Evolutionary conservation across 805 yeast species (phyloP), one percentile per base, ranked within the genome.

Genomic region (Ogataea nakhonphanomensis): DNA sequence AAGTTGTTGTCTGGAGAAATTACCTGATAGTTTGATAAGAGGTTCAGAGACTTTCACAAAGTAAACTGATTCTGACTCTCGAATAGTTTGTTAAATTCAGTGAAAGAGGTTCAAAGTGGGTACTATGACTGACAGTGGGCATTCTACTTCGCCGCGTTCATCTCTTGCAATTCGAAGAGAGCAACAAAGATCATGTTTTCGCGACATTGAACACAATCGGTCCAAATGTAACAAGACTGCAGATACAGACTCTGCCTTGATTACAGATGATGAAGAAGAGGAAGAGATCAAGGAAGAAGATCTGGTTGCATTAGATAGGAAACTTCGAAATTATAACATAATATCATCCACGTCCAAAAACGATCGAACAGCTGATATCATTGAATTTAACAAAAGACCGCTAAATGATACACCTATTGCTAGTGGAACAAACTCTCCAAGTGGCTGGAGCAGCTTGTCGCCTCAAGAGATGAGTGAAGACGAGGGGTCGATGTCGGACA

Each of bases 361-460:
- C 12, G 14, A 30, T 33, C 31, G 28, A 14, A 22, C 7, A n/a
- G 24, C 85, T 0, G 78, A 67, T 12, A 22, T 8, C n/a, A 24
- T 85, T 0, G 78, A 67, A 41, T 84, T 84, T 62, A 79, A 82
- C 55, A 79, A 76, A 58, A 66, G 89, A 33, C 93, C 93, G 0
- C 64, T 79, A 38, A 79, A 82, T 30, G 93, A 84, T 54, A 84
- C 93, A 0, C 93, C 93, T 0, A 71, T 80, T 1, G 73, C 73
- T 8, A 78, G 84, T 23, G 66, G 70, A 3, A 65, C 71, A 54
- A 64, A 76, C 1, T 79, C 86, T 0, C 89, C 89, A 0, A 53
- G 58, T 20, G 39, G 44, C 9, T 40, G 48, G 10, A 14, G 28
- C 7, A 48, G 57, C 5, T 38, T 45, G 14, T 58, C 59, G 15